Evolutionary conservation across 2,329 filamentous ascomycete species (phyloP).

Genomic region (Xylaria sp.): DNA sequence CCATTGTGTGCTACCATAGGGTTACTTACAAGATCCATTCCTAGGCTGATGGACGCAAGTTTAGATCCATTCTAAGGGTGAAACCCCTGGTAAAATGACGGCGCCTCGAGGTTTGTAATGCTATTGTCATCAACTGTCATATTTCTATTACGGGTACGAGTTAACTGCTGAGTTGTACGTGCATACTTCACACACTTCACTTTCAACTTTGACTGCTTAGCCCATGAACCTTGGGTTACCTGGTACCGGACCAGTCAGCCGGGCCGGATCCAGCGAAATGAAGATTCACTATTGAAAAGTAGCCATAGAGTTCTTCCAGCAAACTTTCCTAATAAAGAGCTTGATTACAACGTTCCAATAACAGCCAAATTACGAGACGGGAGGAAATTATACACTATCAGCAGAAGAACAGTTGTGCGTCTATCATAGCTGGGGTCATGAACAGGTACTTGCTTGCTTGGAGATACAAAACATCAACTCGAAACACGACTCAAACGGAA

Average conservation of each 20-base stretch:
- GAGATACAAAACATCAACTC: background rate
- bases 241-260: background rate
- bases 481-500: background rate
- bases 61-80: background rate
- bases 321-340: too few species aligned
- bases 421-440: too few species aligned
- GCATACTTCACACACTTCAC: background rate
- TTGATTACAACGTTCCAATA: background rate
- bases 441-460: too few species aligned
- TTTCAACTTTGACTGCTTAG: background rate
- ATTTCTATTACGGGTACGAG: slow-evolving; percentile 12
- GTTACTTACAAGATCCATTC: background rate
- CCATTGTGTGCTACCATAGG: background rate
- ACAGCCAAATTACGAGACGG: background rate
- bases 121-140: slow-evolving; percentile 10
- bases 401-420: background rate
- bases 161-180: background rate
- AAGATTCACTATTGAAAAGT: background rate
- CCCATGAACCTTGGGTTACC: background rate
- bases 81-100: slow-evolving; percentile 8
- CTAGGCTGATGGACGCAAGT: background rate
- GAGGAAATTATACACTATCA: background rate
- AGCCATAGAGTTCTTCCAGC: background rate
- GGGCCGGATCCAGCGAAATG: background rate
- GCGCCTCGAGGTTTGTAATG: slow-evolving; percentile 11